Evolutionary conservation across 1,284 basidiomycete genomes (phyloP).

Genomic region (Xerocomus nothofagi): DNA sequence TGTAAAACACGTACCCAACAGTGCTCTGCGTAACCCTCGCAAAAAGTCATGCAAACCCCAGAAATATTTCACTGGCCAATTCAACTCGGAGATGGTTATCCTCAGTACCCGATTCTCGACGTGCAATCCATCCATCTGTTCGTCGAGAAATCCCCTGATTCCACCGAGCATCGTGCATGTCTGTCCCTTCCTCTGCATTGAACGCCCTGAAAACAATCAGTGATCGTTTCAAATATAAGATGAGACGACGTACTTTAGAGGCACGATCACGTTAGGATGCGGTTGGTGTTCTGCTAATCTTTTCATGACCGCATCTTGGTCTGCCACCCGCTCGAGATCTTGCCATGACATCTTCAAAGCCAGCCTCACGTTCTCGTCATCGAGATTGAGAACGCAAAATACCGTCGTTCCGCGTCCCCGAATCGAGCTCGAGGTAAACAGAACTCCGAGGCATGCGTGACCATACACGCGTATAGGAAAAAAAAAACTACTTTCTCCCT

Average conservation of each 20-base stretch:
- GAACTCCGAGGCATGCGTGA: neutral
- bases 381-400: neutral
- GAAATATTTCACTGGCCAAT: slow-evolving; percentile 9
- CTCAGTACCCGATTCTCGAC: slow-evolving; percentile 5
- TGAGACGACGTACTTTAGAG: neutral
- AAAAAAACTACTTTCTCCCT: neutral
- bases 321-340: slow-evolving; percentile 1
- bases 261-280: slow-evolving; percentile 5
- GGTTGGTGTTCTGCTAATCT: neutral
- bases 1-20: slow-evolving; percentile 1
- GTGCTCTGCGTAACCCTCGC: slow-evolving; percentile 5
- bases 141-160: slow-evolving; percentile 4
- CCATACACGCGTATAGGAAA: neutral
- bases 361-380: neutral
- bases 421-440: slow-evolving; percentile 14
- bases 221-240: neutral
- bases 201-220: neutral
- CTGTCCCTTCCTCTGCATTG: neutral
- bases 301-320: slow-evolving; percentile 1
- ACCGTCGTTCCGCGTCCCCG: slow-evolving; percentile 17
- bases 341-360: slow-evolving; percentile 19
- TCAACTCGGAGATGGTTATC: neutral
- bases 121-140: neutral
- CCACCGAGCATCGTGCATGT: slow-evolving; percentile 7
- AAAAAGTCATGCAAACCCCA: slow-evolving; percentile 15